phyloP scores from a whole-genome alignment of 2,329 filamentous ascomycete species.

The Alternaria arbusti region DNA sequence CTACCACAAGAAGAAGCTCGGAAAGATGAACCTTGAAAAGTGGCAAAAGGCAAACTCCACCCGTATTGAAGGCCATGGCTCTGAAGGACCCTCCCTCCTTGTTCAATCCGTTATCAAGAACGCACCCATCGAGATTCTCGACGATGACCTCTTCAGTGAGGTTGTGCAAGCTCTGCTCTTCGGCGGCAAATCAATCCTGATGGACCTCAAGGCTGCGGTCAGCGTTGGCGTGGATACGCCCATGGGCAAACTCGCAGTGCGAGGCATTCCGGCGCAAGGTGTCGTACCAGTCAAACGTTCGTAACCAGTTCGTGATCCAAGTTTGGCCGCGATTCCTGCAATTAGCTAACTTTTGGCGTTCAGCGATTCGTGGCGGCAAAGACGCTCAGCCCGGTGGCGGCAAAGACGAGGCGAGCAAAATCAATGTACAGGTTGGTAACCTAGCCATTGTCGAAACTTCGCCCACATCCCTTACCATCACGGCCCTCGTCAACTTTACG shows the following conservation, averaged over 20 bases:
- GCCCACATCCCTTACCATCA: constrained; percentile 71
- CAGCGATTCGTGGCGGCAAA: constrained; percentile 50
- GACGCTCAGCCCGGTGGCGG: constrained; percentile 51
- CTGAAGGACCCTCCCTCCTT: constrained; percentile 68
- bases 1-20: constrained; percentile 79
- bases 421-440: constrained; percentile 71
- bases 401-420: constrained; percentile 56
- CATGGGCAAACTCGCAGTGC: constrained; percentile 79
- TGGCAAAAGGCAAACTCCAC: constrained; percentile 88
- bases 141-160: constrained; percentile 78
- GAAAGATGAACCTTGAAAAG: constrained; percentile 75
- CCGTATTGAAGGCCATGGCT: constrained; percentile 64
- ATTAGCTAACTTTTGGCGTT: constrained; percentile 40
- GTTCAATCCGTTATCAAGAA: constrained; percentile 79
- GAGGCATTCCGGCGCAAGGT: constrained; percentile 82
- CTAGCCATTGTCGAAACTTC: constrained; percentile 77
- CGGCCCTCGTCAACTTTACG: constrained; percentile 78
- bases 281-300: constrained; percentile 91
- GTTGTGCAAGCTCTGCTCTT: constrained; percentile 84
- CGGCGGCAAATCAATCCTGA: constrained; percentile 69
- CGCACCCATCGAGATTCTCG: constrained; percentile 81
- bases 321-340: constrained; percentile 18
- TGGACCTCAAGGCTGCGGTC: constrained; percentile 79
- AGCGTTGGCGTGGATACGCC: constrained; percentile 83
- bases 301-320: constrained; percentile 63